Evolutionary conservation across 2,329 filamentous ascomycete species (phyloP), one percentile per base, ranked within the genome.

Genomic region (Stachybotrys chartarum): DNA sequence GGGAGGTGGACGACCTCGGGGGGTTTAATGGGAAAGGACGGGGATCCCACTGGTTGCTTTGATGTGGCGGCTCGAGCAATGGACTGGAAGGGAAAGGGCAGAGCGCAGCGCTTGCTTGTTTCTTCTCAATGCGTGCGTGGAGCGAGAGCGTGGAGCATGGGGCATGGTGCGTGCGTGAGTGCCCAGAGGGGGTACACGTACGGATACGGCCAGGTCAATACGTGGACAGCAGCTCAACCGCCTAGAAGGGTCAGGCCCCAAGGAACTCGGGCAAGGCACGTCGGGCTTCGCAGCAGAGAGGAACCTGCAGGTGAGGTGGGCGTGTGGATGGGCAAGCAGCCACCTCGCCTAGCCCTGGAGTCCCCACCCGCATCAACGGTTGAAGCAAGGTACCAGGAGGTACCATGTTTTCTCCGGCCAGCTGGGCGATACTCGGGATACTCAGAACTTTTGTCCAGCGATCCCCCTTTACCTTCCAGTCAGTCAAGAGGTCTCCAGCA

Each of bases 1-100:
- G 52, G 56, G 55, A 56, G 50, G 31, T 44, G 50, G 50, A 52
- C 50, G 45, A 30, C 32, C 50, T 52, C 50, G 35, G 50, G 50
- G 35, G 50, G 50, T 52, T 52, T 52, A 52, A 52, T 52, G 50
- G 44, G 18, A 51, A 51, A 52, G 45, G 45, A 47, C 45, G 45
- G 45, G 35, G 35, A 42, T 42, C 5, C 8, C 35, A 14, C 35
- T 42, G 35, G 35, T 42, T 42, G 35, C 35, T 42, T 24, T 47
- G 45, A n/a, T 24, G 45, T 47, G 45, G 45, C 45, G 45, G 45
- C 45, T 47, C 16, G 45, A 47, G 35, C 35, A 42, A 42, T 14
- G 24, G 24, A 24, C 35, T 42, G 35, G 10, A 10, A 42, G 35
- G 35, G 14, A 42, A 14, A 42, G 35, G 35, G 35, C 35, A 42